These are phyloP conservation scores for Rhizophora mangle DNA, from an alignment of 345 rosid species.

Conservation along the genomic window DNA sequence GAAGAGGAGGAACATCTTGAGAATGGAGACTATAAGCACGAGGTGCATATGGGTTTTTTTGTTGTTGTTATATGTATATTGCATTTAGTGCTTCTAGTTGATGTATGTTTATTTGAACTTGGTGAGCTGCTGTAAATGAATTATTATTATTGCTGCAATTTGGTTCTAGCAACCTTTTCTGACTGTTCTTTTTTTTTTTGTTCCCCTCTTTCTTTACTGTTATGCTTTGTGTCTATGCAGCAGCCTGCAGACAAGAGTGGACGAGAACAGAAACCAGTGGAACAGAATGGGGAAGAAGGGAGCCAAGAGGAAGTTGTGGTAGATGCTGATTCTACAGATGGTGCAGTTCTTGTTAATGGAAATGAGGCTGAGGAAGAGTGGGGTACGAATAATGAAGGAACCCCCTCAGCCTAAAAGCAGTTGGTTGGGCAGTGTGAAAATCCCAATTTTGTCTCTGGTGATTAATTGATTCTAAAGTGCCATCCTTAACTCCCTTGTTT, in stretches of 20 bases:
- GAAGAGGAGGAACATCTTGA: conserved; percentile 76
- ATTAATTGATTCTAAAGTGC: conserved; percentile 77
- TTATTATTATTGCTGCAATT: neutral
- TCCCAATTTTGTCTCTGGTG: conserved; percentile 94
- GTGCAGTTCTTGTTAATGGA: conserved; percentile 88
- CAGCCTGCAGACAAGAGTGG: conserved; percentile 63
- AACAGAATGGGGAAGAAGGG: conserved; percentile 63
- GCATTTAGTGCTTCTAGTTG: neutral
- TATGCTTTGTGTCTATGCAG: neutral
- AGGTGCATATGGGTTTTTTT: conserved; percentile 39
- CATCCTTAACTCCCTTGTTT: conserved; percentile 46
- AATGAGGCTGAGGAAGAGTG: conserved; percentile 94
- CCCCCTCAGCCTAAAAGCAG: conserved; percentile 90
- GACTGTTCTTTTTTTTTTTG: neutral
- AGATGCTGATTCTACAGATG: conserved; percentile 86
- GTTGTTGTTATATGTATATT: neutral
- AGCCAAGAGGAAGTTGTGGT: conserved; percentile 74
- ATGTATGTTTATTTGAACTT: neutral
- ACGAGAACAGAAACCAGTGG: conserved; percentile 45
- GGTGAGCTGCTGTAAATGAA: neutral
- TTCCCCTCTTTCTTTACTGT: neutral
- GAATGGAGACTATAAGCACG: conserved; percentile 71
- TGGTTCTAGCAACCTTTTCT: neutral
- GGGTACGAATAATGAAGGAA: conserved; percentile 96
- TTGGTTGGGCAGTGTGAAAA: conserved; percentile 79